Evolutionary conservation across 768 basidiomycete species (phyloP).

Genomic region (Xerocomellus intermedius): DNA sequence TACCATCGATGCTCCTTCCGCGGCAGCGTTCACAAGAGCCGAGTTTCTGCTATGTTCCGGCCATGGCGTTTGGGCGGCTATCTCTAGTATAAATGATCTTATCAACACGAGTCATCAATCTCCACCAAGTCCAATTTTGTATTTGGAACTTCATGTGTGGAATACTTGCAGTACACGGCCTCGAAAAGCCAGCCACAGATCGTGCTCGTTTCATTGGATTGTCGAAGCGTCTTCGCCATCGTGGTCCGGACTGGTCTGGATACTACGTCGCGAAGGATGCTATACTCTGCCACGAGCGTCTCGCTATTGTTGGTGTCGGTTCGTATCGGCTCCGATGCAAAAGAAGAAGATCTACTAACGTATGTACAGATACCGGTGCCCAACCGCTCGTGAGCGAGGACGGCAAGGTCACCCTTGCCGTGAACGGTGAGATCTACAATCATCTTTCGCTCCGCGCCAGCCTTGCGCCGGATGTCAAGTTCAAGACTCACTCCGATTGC

Average conservation of each 20-base stretch:
- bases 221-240: slow-evolving; percentile 87
- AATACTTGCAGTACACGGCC: slow-evolving; percentile 82
- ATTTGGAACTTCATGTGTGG: slow-evolving; percentile 70
- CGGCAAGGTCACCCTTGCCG: slow-evolving; percentile 78
- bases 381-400: slow-evolving; percentile 91
- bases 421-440: slow-evolving; percentile 99
- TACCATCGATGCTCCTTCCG: no score
- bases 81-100: not conserved
- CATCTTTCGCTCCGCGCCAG: slow-evolving; percentile 75
- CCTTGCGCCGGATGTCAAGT: slow-evolving; percentile 64
- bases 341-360: not conserved
- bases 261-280: slow-evolving; percentile 82
- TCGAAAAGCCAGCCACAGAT: slow-evolving; percentile 66
- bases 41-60: no score
- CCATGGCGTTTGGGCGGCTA: no score
- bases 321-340: slow-evolving; percentile 26
- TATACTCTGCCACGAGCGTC: slow-evolving; percentile 90
- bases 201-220: slow-evolving; percentile 77
- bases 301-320: slow-evolving; percentile 99
- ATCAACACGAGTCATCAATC: not conserved
- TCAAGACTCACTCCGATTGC: slow-evolving; percentile 98
- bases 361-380: slow-evolving; percentile 80
- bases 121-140: not conserved
- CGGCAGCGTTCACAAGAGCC: no score
- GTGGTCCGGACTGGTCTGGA: slow-evolving; percentile 99